Evolutionary conservation across 2,329 filamentous ascomycete species (phyloP), one percentile per base, ranked within the genome.

Genomic region (Didymella pinodella): DNA sequence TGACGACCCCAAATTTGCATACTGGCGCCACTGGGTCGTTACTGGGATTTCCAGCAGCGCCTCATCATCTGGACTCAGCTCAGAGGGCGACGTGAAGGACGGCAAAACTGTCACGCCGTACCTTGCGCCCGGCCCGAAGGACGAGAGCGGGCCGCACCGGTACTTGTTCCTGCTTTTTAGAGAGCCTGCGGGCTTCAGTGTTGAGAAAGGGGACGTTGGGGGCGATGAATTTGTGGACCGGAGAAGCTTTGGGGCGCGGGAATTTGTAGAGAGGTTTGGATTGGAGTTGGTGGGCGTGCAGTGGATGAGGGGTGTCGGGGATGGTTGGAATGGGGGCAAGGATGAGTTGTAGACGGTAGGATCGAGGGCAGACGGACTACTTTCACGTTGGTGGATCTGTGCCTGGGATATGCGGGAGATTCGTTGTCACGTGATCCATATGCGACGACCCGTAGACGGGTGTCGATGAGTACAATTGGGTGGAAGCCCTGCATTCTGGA

Each of bases 1-100:
- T 0, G 81, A 83, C 34, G 81, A 85, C 49, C 83, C 82, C 6
- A 84, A 82, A 65, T 85, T 83, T 65, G 81, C 82, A 0, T 85
- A 82, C 65, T 85, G 83, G 83, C 75, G 83, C 20, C 84, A 86
- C 64, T 85, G 82, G 81, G 77, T 86, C 26, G 68, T 84, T 0
- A 57, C 63, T 2, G 51, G 57, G 2, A 66, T 76, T 14, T 54
- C 62, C 1, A 22, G 61, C 2, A 20, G 46, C 14, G 48, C 61
- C 1, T 26, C 62, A 1, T 20, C 48, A 3, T 41, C 59, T 8
- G 41, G 16, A 44, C 16, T 22, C 12, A 7, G 8, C 5, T 14
- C 34, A 2, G 3, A 22, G 0, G 11, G 18, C 2, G 47, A 48
- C 0, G 41, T 60, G n/a, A 26, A 62, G 0, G 52, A 47, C 1